These are phyloP conservation scores for Cyclotella kingstonii DNA, from an alignment of 108 stramenopile genomes.

Conservation along the genomic window DNA sequence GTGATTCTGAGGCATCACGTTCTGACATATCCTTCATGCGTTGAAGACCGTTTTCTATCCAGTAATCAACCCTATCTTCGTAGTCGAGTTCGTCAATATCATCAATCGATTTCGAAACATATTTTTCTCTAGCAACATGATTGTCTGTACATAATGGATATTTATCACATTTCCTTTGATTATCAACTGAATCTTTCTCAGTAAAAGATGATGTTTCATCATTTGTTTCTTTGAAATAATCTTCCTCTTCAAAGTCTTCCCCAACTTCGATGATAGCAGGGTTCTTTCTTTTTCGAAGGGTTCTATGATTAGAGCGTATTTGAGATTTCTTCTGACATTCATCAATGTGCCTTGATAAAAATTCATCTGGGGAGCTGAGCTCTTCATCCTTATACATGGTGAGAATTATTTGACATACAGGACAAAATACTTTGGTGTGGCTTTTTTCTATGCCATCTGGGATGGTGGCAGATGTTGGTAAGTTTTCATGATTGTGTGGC, in stretches of 20 bases:
- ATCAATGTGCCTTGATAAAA: slow-evolving; percentile 38
- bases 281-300: slow-evolving; percentile 26
- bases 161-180: slow-evolving; percentile 2
- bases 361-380: slow-evolving; percentile 28
- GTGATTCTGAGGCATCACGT: slow-evolving; percentile 52
- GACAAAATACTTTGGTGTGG: slow-evolving; percentile 43
- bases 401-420: slow-evolving; percentile 38
- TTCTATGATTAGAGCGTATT: slow-evolving; percentile 14
- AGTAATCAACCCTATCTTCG: slow-evolving; percentile 81
- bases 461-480: neutral
- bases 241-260: slow-evolving; percentile 23
- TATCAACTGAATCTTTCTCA: neutral
- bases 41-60: slow-evolving; percentile 65
- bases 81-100: slow-evolving; percentile 74
- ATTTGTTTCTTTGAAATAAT: neutral
- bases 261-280: slow-evolving; percentile 11
- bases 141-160: neutral
- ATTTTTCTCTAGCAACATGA: neutral
- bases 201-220: neutral
- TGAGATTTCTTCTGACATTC: slow-evolving; percentile 33
- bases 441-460: slow-evolving; percentile 1
- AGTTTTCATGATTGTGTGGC: neutral
- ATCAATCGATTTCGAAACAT: slow-evolving; percentile 40
- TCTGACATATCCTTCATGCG: slow-evolving; percentile 73
- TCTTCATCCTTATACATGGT: slow-evolving; percentile 8